Percentiles rank a stretch among this genome's conserved stretches.
These are phyloP conservation scores for Penicillium sclerotiorum DNA, from an alignment of 2,329 filamentous ascomycete species.

Conservation along the genomic window DNA sequence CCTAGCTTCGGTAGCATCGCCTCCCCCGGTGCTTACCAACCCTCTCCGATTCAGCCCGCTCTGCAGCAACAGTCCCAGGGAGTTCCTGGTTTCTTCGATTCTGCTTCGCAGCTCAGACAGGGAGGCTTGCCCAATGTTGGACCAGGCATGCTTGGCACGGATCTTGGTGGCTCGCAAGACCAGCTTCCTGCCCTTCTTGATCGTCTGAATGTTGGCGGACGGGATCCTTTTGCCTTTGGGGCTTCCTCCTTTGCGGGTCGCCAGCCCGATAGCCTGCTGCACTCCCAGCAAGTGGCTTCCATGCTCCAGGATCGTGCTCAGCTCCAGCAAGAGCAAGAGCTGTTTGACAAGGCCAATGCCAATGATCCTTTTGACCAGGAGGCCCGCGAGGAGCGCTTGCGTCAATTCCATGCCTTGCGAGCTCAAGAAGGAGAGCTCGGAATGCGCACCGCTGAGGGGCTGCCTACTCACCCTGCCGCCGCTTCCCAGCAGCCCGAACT, in stretches of 20 bases:
- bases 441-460: slow-evolving; percentile 41
- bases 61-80: slow-evolving; percentile 60
- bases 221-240: slow-evolving; percentile 52
- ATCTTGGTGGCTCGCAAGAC: slow-evolving; percentile 66
- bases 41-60: slow-evolving; percentile 60
- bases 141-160: slow-evolving; percentile 48
- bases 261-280: slow-evolving; percentile 50
- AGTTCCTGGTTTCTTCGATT: slow-evolving; percentile 72
- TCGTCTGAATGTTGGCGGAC: slow-evolving; percentile 63
- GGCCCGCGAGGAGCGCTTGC: slow-evolving; percentile 67
- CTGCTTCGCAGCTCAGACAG: slow-evolving; percentile 44
- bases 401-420: slow-evolving; percentile 79
- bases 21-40: slow-evolving; percentile 74
- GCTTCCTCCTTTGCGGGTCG: slow-evolving; percentile 50
- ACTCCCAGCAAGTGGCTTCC: slow-evolving; percentile 59
- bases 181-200: slow-evolving; percentile 68
- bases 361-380: slow-evolving; percentile 54
- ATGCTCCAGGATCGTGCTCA: slow-evolving; percentile 65
- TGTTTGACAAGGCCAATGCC: slow-evolving; percentile 50
- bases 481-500: slow-evolving; percentile 31
- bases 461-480: slow-evolving; percentile 44
- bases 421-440: slow-evolving; percentile 65
- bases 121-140: slow-evolving; percentile 43
- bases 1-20: slow-evolving; percentile 94
- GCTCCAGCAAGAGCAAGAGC: slow-evolving; percentile 63